Evolutionary conservation across 208 protist genomes (phyloP).

Genomic region (Crithidia bombi): DNA sequence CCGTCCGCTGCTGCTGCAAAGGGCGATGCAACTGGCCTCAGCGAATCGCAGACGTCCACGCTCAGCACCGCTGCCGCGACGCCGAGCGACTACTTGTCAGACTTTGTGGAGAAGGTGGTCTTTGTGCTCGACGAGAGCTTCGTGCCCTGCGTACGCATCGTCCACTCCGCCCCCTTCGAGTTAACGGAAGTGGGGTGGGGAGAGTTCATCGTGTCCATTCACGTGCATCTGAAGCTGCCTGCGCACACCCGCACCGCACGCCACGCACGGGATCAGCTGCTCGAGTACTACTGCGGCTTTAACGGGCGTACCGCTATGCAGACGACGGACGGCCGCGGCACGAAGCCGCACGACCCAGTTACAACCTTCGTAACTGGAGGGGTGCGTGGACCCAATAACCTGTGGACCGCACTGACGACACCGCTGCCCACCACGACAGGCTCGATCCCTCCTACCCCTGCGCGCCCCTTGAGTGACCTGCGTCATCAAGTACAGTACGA

Average conservation of each 20-base stretch:
- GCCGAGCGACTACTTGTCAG: conserved; percentile 58
- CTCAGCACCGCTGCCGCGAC: conserved; percentile 12
- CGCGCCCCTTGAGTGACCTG: conserved; percentile 22
- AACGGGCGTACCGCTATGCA: conserved; percentile 31
- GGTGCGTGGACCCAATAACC: conserved; percentile 15
- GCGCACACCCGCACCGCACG: conserved; percentile 23
- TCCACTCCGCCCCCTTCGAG: conserved; percentile 77
- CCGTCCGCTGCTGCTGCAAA: neutral
- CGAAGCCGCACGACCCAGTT: conserved; percentile 32
- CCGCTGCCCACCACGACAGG: conserved; percentile 27
- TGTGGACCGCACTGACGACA: conserved; percentile 24
- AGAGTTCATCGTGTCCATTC: conserved; percentile 85
- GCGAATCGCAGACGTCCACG: conserved; percentile 23
- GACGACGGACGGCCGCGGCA: conserved; percentile 32
- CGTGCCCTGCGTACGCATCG: conserved; percentile 61
- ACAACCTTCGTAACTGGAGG: conserved; percentile 29
- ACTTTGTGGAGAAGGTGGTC: conserved; percentile 77
- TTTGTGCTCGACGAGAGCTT: conserved; percentile 86
- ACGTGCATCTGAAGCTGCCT: conserved; percentile 63
- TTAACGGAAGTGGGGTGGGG: conserved; percentile 88
- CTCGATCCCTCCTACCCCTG: conserved; percentile 20
- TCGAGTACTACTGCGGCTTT: conserved; percentile 38
- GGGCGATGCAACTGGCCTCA: neutral
- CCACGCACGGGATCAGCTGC: conserved; percentile 19
- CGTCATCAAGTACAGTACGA: conserved; percentile 31